Evolutionary conservation across 2,329 filamentous ascomycete genomes (phyloP).

Genomic region (Orbilia javanica): DNA sequence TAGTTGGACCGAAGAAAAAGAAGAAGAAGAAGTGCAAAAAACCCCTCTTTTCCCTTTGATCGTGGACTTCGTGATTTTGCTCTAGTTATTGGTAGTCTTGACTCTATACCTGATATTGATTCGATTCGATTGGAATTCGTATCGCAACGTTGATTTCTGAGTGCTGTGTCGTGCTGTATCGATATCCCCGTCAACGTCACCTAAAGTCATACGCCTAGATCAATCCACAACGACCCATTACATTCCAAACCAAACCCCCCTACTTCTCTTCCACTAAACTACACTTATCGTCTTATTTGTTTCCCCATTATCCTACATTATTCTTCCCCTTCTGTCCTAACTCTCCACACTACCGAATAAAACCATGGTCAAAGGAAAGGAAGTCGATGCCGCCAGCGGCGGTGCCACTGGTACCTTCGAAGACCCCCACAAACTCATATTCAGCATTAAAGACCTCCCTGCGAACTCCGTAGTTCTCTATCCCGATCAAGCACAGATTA

Average conservation of each 20-base stretch:
- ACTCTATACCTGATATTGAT: not conserved
- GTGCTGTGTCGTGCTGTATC: slow-evolving; percentile 21
- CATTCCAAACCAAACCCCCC: not conserved
- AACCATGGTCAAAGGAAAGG: slow-evolving; percentile 45
- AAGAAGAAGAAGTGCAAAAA: not conserved
- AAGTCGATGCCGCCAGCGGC: slow-evolving; percentile 30
- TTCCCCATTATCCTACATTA: not conserved
- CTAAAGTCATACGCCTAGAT: not conserved
- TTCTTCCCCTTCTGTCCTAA: not conserved
- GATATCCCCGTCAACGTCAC: not conserved
- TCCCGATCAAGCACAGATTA: slow-evolving; percentile 71
- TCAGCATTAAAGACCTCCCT: slow-evolving; percentile 71
- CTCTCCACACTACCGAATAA: not conserved
- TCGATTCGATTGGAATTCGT: not conserved
- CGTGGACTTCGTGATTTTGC: not conserved
- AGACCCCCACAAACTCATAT: slow-evolving; percentile 66
- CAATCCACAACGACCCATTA: slow-evolving; percentile 1
- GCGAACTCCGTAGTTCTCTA: slow-evolving; percentile 76
- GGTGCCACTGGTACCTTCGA: slow-evolving; percentile 53
- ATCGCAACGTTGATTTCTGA: not conserved
- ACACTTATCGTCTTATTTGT: not conserved
- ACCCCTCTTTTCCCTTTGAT: not conserved
- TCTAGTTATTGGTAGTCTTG: not conserved
- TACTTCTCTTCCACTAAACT: not conserved
- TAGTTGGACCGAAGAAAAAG: too few relatives aligned